These are phyloP conservation scores for Umbelopsis sp. DNA, from an alignment of 192 early-diverging fungal genomes.

Conservation along the genomic window DNA sequence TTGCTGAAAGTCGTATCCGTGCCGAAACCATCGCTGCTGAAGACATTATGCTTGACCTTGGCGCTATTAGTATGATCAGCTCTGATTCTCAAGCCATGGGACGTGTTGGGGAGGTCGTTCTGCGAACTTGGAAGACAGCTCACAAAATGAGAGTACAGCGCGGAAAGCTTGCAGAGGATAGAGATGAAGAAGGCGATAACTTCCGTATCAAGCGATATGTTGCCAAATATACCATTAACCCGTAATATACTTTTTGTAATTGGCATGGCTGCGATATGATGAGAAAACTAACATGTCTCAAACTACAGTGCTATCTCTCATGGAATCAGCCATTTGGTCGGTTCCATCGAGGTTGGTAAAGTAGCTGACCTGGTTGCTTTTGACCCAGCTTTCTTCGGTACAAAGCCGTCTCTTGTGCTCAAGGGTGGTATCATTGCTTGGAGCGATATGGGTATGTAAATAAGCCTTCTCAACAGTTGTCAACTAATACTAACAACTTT, in stretches of 20 bases:
- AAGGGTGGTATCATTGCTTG: constrained; percentile 90
- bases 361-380: constrained; percentile 93
- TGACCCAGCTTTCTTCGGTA: constrained; percentile 83
- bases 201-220: constrained; percentile 89
- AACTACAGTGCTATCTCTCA: constrained; percentile 76
- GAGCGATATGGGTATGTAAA: constrained; percentile 72
- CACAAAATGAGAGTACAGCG: constrained; percentile 92
- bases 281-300: background rate
- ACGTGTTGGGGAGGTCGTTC: constrained; percentile 90
- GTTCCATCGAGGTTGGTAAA: constrained; percentile 93
- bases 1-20: constrained; percentile 95
- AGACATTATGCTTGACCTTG: constrained; percentile 93
- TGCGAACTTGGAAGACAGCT: constrained; percentile 94
- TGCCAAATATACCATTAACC: constrained; percentile 98
- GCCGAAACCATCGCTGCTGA: constrained; percentile 98
- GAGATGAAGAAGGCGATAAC: constrained; percentile 73
- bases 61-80: constrained; percentile 93
- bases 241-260: constrained; percentile 53
- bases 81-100: constrained; percentile 98
- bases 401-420: constrained; percentile 83
- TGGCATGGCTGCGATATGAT: background rate
- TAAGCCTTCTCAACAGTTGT: background rate
- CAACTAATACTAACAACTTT: background rate
- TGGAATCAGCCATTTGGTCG: constrained; percentile 85
- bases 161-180: constrained; percentile 60